Evolutionary conservation across 148 eudicot genomes (phyloP).

Genomic region (Nyssa sinensis): DNA sequence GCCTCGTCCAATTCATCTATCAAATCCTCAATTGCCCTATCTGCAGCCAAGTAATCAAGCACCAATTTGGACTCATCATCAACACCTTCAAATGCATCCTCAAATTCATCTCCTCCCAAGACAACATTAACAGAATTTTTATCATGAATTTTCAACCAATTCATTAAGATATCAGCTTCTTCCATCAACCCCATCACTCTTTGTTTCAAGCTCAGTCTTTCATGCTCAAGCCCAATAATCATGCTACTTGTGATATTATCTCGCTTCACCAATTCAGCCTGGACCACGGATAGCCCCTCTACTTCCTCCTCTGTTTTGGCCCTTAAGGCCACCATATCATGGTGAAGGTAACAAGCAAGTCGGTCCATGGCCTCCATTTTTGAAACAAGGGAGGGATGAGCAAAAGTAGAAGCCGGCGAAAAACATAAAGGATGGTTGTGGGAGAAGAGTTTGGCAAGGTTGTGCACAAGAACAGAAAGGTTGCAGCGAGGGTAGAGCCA

Average conservation of each 20-base stretch:
- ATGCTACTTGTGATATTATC: constrained; percentile 7
- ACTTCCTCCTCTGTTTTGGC: constrained; percentile 20
- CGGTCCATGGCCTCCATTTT: constrained; percentile 42
- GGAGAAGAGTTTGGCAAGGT: constrained; percentile 32
- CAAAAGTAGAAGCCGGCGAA: neutral
- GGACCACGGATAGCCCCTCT: constrained; percentile 10
- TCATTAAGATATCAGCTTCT: constrained; percentile 21
- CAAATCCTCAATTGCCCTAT: constrained; percentile 46
- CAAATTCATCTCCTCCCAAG: no score
- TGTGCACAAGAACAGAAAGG: constrained; percentile 30
- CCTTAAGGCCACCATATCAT: constrained; percentile 17
- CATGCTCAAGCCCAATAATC: constrained; percentile 18
- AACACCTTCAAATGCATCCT: constrained; percentile 33
- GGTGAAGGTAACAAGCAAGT: constrained; percentile 20
- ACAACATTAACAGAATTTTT: neutral
- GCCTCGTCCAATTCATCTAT: constrained; percentile 49
- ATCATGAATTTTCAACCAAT: constrained; percentile 32
- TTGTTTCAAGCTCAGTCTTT: constrained; percentile 22
- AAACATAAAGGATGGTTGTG: constrained; percentile 26
- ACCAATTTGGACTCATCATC: constrained; percentile 25
- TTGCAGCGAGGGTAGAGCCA: constrained; percentile 32
- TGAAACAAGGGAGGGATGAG: constrained; percentile 21
- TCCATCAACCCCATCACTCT: constrained; percentile 22
- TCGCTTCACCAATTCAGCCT: constrained; percentile 23
- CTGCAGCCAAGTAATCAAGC: constrained; percentile 32